Base-by-base conservation (phyloP, 148 eudicot species). In the Amaranthus hypochondriacus region DNA sequence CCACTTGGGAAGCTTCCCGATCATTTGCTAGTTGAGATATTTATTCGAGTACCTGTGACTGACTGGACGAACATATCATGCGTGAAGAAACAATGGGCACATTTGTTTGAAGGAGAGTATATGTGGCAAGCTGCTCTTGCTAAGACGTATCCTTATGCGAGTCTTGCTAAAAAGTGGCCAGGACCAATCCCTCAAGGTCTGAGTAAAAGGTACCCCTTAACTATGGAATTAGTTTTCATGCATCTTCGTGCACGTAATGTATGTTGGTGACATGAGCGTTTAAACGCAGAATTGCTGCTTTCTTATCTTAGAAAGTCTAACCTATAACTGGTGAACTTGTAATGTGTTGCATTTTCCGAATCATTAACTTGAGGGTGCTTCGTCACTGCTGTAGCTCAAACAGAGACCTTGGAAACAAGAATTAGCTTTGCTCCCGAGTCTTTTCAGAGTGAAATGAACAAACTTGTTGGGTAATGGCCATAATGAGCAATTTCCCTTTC, bases 101-200 rank as follows among this genome's bases (percentile, higher is more conserved):
- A 79, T 60, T 58, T 89, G 66, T 91, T 91, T 71, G 78, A 69
- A 73, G 83, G 82, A 28, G 96, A 91, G 53, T 80, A 70, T 72
- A 74, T 89, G 52, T 91, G 96, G 96, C 82, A 81, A 15, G 90
- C 91, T 66, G 93, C 91, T 75, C 89, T 91, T 74, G 39, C 79
- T 46, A 86, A 82, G 78, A 73, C 69, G 61, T 89, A 83, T 67
- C 93, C 96, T 64, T 75, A 62, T 15, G 87, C 84, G 78, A 81
- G 67, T 56, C 78, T 70, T 42, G 76, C 83, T 48, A 84, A 79
- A 81, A 80, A 83, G 70, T 91, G 96, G 96, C 96, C 93, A 13
- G 96, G 96, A 62, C 96, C 96, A 50, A 89, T 89, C 73, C 96
- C 93, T 81, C 86, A 77, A 68, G 90, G 91, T 66, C 60, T 81